Percentiles rank a stretch among this genome's conserved stretches.
Conservation (phyloP, 2,329 filamentous ascomycete species). For the Pseudogymnoascus sp. region DNA sequence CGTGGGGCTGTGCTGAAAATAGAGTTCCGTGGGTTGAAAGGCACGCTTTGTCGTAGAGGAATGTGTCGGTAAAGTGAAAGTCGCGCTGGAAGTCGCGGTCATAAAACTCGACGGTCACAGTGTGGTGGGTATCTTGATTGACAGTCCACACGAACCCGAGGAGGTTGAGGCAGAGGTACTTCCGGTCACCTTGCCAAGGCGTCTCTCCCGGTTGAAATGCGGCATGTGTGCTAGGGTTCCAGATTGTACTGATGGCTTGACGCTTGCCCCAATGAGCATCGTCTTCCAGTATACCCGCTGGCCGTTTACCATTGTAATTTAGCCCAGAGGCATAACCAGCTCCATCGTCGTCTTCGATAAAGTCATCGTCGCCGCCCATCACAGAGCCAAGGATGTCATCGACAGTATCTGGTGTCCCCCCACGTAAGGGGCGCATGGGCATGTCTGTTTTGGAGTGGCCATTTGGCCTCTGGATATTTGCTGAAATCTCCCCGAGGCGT, state of each 20-base stretch:
- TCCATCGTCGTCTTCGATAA: conserved; percentile 91
- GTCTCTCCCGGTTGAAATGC: conserved; percentile 92
- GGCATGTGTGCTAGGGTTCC: conserved; percentile 61
- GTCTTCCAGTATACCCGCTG: conserved; percentile 38
- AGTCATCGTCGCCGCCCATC: conserved; percentile 55
- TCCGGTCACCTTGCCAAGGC: conserved; percentile 88
- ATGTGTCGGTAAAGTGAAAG: conserved; percentile 96
- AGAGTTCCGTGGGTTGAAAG: conserved; percentile 76
- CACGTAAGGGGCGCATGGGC: conserved; percentile 43
- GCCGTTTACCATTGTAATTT: conserved; percentile 57
- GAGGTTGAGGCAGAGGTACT: conserved; percentile 87
- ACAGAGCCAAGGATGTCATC: conserved; percentile 70
- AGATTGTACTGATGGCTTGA: conserved; percentile 17
- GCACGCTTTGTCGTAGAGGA: conserved; percentile 92
- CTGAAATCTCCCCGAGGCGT: conserved; percentile 60
- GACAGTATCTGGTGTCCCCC: conserved; percentile 64
- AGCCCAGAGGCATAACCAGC: conserved; percentile 69
- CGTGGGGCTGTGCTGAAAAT: conserved; percentile 69
- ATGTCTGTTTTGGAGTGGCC: conserved; percentile 39
- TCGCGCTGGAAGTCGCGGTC: conserved; percentile 87
- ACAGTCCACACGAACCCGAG: conserved; percentile 96
- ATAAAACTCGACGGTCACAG: conserved; percentile 95
- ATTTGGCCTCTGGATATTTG: conserved; percentile 55
- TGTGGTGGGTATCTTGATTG: conserved; percentile 86
- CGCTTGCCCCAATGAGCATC: conserved; percentile 35